Conservation (phyloP, 2,329 filamentous ascomycete genomes). For the Neofusicoccum sp. region DNA sequence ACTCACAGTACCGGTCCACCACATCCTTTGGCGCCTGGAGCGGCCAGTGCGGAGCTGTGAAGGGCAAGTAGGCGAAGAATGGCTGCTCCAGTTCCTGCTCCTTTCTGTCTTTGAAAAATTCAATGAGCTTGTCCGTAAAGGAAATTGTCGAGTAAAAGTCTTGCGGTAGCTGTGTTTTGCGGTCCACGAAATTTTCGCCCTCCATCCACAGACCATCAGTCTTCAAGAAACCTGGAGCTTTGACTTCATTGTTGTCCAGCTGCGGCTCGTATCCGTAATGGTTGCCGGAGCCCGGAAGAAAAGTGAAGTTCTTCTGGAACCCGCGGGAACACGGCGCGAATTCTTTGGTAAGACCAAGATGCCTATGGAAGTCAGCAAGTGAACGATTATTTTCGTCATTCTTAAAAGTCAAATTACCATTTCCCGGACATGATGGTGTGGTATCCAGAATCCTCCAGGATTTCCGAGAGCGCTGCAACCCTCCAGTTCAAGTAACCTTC, state of each 20-base stretch:
- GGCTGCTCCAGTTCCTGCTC: constrained; percentile 15
- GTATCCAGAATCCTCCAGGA: constrained; percentile 19
- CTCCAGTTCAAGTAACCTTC: constrained; percentile 19
- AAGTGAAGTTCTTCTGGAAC: constrained; percentile 18
- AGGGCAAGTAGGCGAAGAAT: constrained; percentile 19
- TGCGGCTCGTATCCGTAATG: constrained; percentile 22
- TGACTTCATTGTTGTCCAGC: constrained; percentile 11
- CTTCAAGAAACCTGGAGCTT: background rate
- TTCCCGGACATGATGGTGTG: constrained; percentile 12
- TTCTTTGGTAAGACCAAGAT: constrained; percentile 19
- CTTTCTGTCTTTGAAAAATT: constrained; percentile 5
- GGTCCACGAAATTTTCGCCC: constrained; percentile 12
- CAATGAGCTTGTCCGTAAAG: constrained; percentile 7
- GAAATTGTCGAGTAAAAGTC: constrained; percentile 16
- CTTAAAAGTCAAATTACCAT: background rate
- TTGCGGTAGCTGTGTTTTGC: constrained; percentile 1
- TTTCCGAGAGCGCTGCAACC: constrained; percentile 18
- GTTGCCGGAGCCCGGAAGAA: constrained; percentile 15
- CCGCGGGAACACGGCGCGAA: constrained; percentile 10
- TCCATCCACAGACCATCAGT: constrained; percentile 13
- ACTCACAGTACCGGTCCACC: background rate
- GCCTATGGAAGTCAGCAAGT: background rate
- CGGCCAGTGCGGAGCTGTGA: constrained; percentile 18
- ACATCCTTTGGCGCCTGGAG: constrained; percentile 14
- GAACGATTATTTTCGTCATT: background rate